These are phyloP conservation scores for Anethum foeniculum DNA, from an alignment of 140 eudicot species.

Conservation along the genomic window DNA sequence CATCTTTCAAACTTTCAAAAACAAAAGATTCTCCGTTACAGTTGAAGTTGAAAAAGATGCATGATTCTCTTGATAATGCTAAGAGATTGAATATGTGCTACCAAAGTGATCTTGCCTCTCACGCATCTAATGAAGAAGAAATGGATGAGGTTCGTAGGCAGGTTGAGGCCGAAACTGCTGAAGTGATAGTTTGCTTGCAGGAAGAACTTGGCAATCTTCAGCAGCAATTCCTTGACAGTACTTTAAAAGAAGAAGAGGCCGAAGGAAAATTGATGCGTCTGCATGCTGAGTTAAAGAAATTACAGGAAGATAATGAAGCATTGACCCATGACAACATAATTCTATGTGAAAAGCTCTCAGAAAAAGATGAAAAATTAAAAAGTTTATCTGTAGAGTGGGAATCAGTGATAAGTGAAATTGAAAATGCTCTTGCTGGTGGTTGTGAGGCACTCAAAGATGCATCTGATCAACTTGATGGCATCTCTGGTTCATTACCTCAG, in stretches of 20 bases:
- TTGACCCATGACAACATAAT: constrained; percentile 35
- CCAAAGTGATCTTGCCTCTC: constrained; percentile 50
- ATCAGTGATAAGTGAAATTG: constrained; percentile 55
- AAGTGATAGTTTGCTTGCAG: constrained; percentile 90
- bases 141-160: constrained; percentile 80
- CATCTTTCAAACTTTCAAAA: constrained; percentile 25
- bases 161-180: constrained; percentile 96
- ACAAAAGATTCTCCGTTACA: constrained; percentile 39
- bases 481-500: constrained; percentile 32
- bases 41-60: constrained; percentile 66
- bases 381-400: constrained; percentile 38
- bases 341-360: constrained; percentile 31
- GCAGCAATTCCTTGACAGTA: constrained; percentile 48
- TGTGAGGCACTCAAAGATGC: constrained; percentile 57
- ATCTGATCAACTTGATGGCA: constrained; percentile 39
- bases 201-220: constrained; percentile 73
- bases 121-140: constrained; percentile 63
- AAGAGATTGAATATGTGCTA: constrained; percentile 50
- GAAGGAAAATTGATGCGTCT: constrained; percentile 30
- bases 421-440: constrained; percentile 56
- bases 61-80: constrained; percentile 79
- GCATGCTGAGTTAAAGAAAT: constrained; percentile 27
- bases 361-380: constrained; percentile 44
- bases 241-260: constrained; percentile 45
- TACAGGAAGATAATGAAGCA: constrained; percentile 30